Evolutionary conservation across 768 basidiomycete species (phyloP).

Genomic region (Suillus bovinus): DNA sequence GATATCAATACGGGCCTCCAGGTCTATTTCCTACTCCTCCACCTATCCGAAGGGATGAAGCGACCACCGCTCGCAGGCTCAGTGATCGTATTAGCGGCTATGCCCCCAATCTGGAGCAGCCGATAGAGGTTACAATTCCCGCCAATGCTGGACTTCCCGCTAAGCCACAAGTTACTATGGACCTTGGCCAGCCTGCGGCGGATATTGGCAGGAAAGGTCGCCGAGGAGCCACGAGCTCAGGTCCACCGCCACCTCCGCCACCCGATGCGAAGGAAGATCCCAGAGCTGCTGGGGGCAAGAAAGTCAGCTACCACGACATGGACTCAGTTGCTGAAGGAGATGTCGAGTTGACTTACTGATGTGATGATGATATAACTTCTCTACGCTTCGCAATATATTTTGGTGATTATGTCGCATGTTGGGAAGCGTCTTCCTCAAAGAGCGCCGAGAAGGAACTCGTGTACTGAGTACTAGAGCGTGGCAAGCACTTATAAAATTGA

Average conservation of each 20-base stretch:
- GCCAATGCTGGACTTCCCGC: conserved; percentile 76
- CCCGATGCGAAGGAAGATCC: conserved; percentile 93
- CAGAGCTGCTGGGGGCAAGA: conserved; percentile 82
- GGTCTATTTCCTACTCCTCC: conserved; percentile 37
- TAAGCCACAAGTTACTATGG: conserved; percentile 64
- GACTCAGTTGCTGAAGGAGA: conserved; percentile 87
- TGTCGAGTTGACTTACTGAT: conserved; percentile 52
- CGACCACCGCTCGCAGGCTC: conserved; percentile 59
- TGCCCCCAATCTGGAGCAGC: conserved; percentile 49
- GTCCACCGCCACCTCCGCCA: conserved; percentile 76
- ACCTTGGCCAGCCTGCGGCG: conserved; percentile 36
- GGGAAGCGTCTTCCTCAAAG: background rate
- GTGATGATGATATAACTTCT: conserved; percentile 18
- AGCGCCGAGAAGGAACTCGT: background rate
- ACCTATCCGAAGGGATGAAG: conserved; percentile 56
- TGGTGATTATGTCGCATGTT: conserved; percentile 15
- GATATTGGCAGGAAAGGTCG: conserved; percentile 34
- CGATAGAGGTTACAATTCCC: conserved; percentile 48
- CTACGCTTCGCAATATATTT: conserved; percentile 30
- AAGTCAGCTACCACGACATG: conserved; percentile 95
- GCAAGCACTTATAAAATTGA: background rate
- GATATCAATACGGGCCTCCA: conserved; percentile 39
- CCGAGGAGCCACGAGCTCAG: conserved; percentile 42
- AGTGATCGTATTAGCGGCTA: conserved; percentile 83
- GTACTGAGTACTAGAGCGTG: background rate